phyloP scores from a whole-genome alignment of 768 basidiomycete genomes.

The Hemileccinum impolitum region DNA sequence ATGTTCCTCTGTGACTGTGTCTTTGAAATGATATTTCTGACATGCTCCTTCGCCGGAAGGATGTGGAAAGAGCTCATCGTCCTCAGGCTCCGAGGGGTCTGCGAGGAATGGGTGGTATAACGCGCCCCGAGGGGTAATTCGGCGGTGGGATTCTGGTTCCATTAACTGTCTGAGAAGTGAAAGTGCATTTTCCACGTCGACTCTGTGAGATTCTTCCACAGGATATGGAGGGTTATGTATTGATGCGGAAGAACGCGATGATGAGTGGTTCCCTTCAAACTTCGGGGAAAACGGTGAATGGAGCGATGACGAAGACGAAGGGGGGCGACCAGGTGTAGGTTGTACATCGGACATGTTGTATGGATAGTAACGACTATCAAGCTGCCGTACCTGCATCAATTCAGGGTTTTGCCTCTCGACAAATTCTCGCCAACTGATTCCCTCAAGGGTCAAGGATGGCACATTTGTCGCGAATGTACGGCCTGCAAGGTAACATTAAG shows the following conservation, averaged over 20 bases:
- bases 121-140: conserved; percentile 73
- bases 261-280: conserved; percentile 12
- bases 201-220: conserved; percentile 40
- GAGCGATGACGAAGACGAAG: conserved; percentile 36
- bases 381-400: conserved; percentile 48
- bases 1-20: conserved; percentile 56
- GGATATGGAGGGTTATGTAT: conserved; percentile 20
- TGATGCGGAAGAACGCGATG: conserved; percentile 23
- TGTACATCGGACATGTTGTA: conserved; percentile 35
- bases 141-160: conserved; percentile 71
- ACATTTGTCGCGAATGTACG: conserved; percentile 90
- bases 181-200: conserved; percentile 63
- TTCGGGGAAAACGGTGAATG: conserved; percentile 22
- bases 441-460: conserved; percentile 65
- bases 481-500: conserved; percentile 44
- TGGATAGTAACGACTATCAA: conserved; percentile 55
- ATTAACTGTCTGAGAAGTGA: conserved; percentile 73
- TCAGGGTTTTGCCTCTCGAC: conserved; percentile 77
- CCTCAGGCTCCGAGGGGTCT: conserved; percentile 44
- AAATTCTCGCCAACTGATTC: conserved; percentile 69
- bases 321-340: conserved; percentile 18
- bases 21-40: conserved; percentile 53
- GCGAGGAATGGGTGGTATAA: conserved; percentile 77
- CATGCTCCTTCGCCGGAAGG: conserved; percentile 68
- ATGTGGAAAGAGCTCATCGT: conserved; percentile 70